phyloP scores from a whole-genome alignment of 73 alveolate genomes.

The Stentor roeselii region DNA sequence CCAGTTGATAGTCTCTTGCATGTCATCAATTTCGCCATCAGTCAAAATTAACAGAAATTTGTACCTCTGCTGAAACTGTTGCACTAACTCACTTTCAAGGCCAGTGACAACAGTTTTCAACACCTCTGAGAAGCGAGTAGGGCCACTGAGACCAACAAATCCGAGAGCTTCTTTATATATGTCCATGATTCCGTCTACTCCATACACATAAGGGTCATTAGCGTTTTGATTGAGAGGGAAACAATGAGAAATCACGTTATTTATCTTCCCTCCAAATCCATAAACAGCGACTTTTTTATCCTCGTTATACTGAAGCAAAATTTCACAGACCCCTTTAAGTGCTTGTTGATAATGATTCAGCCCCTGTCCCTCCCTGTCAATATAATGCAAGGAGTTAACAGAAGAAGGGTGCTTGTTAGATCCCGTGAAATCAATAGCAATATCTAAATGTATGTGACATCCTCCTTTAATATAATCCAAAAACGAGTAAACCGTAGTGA shows the following conservation, averaged over 20 bases:
- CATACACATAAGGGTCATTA: constrained; percentile 57
- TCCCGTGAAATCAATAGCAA: constrained; percentile 82
- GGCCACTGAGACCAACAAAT: constrained; percentile 65
- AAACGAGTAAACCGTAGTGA: constrained; percentile 23
- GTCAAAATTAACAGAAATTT: constrained; percentile 85
- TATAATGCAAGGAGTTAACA: constrained; percentile 60
- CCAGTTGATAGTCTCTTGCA: constrained; percentile 52
- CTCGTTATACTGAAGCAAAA: constrained; percentile 71
- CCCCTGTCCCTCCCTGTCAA: constrained; percentile 37
- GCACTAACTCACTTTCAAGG: constrained; percentile 31
- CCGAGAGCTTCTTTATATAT: constrained; percentile 55
- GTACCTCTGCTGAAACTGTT: constrained; percentile 46
- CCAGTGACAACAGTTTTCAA: constrained; percentile 53
- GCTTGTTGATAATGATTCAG: constrained; percentile 72
- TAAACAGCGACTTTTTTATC: constrained; percentile 74
- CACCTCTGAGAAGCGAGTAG: constrained; percentile 71
- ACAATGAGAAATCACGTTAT: constrained; percentile 52
- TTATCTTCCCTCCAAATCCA: constrained; percentile 81
- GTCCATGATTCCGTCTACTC: constrained; percentile 66
- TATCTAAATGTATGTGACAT: constrained; percentile 64
- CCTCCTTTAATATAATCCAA: constrained; percentile 86
- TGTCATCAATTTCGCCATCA: constrained; percentile 94
- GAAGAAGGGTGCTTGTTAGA: constrained; percentile 65
- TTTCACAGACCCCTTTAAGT: constrained; percentile 65
- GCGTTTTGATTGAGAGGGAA: constrained; percentile 63